These are phyloP conservation scores for Rhytidiadelphus loreus DNA, from an alignment of 225 moss, liverwort and hornwort species.

Conservation along the genomic window DNA sequence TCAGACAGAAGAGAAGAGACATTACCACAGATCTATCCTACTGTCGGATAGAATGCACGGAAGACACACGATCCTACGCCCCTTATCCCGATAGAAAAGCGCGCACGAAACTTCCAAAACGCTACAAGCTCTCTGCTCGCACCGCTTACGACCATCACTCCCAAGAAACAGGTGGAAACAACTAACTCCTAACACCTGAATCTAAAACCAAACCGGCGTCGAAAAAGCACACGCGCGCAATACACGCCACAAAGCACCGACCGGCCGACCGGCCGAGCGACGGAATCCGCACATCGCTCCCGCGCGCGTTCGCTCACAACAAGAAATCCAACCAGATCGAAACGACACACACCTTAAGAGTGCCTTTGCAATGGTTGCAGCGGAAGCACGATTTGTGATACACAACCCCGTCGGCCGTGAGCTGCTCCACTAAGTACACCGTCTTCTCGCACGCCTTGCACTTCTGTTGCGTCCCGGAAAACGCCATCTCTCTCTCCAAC, in stretches of 20 bases:
- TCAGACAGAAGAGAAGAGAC: neutral
- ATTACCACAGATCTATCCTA: slow-evolving; percentile 3
- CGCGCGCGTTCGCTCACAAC: neutral
- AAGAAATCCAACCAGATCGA: slow-evolving; percentile 1
- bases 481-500: slow-evolving; percentile 59
- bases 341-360: slow-evolving; percentile 59
- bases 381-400: slow-evolving; percentile 99
- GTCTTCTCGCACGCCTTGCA: slow-evolving; percentile 99
- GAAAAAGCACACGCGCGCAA: neutral
- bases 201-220: neutral
- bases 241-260: neutral
- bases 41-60: neutral
- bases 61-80: neutral
- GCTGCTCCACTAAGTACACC: slow-evolving; percentile 96
- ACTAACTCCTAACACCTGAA: neutral
- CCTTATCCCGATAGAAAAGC: neutral
- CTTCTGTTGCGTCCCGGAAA: slow-evolving; percentile 98
- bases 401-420: slow-evolving; percentile 91
- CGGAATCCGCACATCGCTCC: neutral
- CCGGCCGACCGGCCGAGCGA: neutral
- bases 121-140: neutral
- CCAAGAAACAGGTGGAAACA: neutral
- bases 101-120: neutral
- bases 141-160: neutral
- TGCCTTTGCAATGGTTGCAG: slow-evolving; percentile 92